Base-by-base conservation (phyloP, 768 basidiomycete species). In the Russula earlei region DNA sequence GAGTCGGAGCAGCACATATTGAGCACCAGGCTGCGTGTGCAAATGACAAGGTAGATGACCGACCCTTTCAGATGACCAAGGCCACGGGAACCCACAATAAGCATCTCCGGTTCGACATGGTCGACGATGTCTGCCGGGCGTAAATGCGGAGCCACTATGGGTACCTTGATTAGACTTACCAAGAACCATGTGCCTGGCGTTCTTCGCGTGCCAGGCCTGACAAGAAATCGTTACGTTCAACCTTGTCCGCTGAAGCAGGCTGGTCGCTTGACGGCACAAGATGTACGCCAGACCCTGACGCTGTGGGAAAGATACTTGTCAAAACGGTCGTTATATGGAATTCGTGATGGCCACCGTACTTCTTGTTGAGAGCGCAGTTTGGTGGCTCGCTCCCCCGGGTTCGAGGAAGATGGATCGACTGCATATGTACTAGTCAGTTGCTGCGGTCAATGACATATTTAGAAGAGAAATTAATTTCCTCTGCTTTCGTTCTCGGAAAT, bases 131-230 rank as follows among this genome's bases (percentile, higher is more conserved):
- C 88, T 80, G 51, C 27, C 14, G 5, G 56, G 42, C 19, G 37
- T 52, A 36, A 41, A 41, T 20, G 33, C 4, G n/a, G 5, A 1
- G 34, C 10, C 36, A 43, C 10, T 25, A 27, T 25, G 37, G 48
- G 42, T 45, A 44, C 24, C 38, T 37, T 24, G 37, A 25, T n/a
- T 25, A 12, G 27, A 56, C 22, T 51, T 48, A 84, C 85, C 85
- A 19, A 95, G 73, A 22, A 95, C 72, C 84, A 94, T 93, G 65
- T 93, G 91, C 22, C 91, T 73, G 1, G 86, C 77, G 66, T 94
- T 94, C 75, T 95, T 96, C n/a, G 94, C 91, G 62, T 98, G 94
- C 81, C 94, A 88, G 27, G 94, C 93, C 71, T 98, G 93, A 68
- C 95, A 98, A 4, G 82, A 76, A 37, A 98, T 81, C 0, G 82